These are phyloP conservation scores for Microdochium bolleyi DNA, from an alignment of 2,329 filamentous ascomycete species.

Conservation along the genomic window DNA sequence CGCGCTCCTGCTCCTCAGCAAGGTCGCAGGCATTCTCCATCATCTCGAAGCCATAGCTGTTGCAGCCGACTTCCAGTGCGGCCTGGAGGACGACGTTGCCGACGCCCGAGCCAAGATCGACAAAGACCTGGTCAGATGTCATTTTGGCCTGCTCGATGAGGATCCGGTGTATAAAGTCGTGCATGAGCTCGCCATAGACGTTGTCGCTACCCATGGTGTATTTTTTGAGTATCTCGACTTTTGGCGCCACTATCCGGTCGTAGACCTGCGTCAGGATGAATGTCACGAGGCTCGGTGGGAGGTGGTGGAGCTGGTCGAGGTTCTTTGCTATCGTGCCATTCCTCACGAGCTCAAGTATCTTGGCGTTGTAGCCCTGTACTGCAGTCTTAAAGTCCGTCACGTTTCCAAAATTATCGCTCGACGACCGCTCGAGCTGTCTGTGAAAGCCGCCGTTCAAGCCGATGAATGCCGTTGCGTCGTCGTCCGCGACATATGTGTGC, in stretches of 20 bases:
- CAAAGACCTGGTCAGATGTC: constrained; percentile 77
- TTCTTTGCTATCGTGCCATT: constrained; percentile 66
- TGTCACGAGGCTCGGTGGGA: constrained; percentile 66
- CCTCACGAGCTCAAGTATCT: constrained; percentile 55
- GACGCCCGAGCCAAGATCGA: constrained; percentile 92
- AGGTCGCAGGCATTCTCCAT: constrained; percentile 85
- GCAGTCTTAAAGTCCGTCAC: constrained; percentile 63
- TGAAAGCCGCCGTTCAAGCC: constrained; percentile 68
- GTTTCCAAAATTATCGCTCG: constrained; percentile 56
- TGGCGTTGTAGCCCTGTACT: constrained; percentile 69
- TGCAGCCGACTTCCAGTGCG: constrained; percentile 85
- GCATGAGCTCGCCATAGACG: constrained; percentile 87
- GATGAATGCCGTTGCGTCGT: constrained; percentile 59
- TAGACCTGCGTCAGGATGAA: constrained; percentile 85
- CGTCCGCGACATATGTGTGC: constrained; percentile 68
- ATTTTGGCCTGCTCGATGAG: constrained; percentile 69
- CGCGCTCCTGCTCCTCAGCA: constrained; percentile 69
- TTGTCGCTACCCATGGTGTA: constrained; percentile 90
- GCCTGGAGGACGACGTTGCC: constrained; percentile 94
- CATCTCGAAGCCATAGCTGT: constrained; percentile 94
- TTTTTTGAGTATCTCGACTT: constrained; percentile 72
- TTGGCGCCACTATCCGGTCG: constrained; percentile 83
- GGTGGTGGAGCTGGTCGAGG: constrained; percentile 58
- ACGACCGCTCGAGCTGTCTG: constrained; percentile 68
- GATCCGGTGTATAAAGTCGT: constrained; percentile 76